Conservation (phyloP, 306 rosid species). For the Malus asiatica region DNA sequence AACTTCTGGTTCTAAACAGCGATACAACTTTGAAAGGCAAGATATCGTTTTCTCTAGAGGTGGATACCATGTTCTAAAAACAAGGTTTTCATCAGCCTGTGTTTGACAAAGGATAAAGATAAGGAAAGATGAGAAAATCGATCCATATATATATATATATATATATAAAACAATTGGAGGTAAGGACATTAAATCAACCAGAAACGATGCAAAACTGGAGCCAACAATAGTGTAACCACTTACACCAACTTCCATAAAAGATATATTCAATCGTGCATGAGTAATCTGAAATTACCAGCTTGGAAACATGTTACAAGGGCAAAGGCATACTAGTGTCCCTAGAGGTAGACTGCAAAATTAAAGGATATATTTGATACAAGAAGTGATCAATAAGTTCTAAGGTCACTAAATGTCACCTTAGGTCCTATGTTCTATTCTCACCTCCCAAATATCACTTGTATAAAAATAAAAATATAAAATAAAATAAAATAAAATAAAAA, state of each 20-base stretch:
- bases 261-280: background rate
- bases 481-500: no score
- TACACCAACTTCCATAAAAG: background rate
- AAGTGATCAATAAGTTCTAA: background rate
- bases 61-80: constrained; percentile 82
- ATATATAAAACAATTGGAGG: background rate
- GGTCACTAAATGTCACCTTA: background rate
- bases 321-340: background rate
- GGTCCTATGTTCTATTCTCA: background rate
- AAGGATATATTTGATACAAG: background rate
- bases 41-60: constrained; percentile 91
- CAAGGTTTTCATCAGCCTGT: constrained; percentile 72
- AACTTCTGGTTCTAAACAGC: constrained; percentile 80
- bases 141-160: background rate
- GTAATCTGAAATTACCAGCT: background rate
- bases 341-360: background rate
- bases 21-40: constrained; percentile 90
- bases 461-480: no score
- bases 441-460: no score
- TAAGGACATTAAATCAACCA: background rate
- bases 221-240: background rate
- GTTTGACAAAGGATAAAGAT: constrained; percentile 12
- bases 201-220: background rate
- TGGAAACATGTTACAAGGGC: background rate
- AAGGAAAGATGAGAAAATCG: constrained; percentile 4